phyloP scores from a whole-genome alignment of 345 rosid species.

The Laguncularia racemosa region DNA sequence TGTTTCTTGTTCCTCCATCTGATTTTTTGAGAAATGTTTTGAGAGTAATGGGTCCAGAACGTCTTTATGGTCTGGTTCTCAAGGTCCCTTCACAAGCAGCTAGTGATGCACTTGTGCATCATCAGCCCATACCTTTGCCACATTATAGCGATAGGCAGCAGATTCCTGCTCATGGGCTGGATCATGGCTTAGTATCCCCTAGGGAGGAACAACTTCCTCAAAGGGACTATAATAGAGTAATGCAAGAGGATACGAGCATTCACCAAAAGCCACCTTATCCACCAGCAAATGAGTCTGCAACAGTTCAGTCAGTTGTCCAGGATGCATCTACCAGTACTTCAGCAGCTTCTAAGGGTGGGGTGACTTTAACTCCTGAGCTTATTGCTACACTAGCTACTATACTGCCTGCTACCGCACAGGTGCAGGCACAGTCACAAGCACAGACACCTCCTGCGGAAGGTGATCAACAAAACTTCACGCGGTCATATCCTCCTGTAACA shows the following conservation, averaged over 20 bases:
- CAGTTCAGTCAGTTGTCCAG: conserved; percentile 28
- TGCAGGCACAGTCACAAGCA: conserved; percentile 10
- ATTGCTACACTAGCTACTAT: conserved; percentile 67
- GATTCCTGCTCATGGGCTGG: conserved; percentile 23
- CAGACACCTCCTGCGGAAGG: conserved; percentile 35
- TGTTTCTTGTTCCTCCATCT: conserved; percentile 93
- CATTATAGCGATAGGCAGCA: conserved; percentile 31
- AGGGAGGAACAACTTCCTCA: conserved; percentile 33
- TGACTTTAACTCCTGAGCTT: conserved; percentile 72
- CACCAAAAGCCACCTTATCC: conserved; percentile 28
- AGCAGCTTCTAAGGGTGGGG: conserved; percentile 46
- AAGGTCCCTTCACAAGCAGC: conserved; percentile 62
- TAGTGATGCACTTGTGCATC: conserved; percentile 22
- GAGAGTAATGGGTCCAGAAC: conserved; percentile 79
- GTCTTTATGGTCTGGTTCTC: conserved; percentile 90
- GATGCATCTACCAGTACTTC: conserved; percentile 23
- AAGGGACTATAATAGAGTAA: conserved; percentile 32
- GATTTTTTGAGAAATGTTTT: conserved; percentile 76
- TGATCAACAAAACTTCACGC: conserved; percentile 37
- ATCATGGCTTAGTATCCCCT: conserved; percentile 22
- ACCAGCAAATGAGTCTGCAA: conserved; percentile 23
- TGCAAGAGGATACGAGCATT: conserved; percentile 42
- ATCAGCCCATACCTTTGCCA: conserved; percentile 27
- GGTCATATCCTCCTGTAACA: conserved; percentile 30
- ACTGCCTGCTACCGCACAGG: conserved; percentile 29